A percentile compares a stretch with the other conserved stretches of the same genome.
Evolutionary conservation across 495 filamentous ascomycete species (phyloP).

Genomic region (Tuber umbilicatum): DNA sequence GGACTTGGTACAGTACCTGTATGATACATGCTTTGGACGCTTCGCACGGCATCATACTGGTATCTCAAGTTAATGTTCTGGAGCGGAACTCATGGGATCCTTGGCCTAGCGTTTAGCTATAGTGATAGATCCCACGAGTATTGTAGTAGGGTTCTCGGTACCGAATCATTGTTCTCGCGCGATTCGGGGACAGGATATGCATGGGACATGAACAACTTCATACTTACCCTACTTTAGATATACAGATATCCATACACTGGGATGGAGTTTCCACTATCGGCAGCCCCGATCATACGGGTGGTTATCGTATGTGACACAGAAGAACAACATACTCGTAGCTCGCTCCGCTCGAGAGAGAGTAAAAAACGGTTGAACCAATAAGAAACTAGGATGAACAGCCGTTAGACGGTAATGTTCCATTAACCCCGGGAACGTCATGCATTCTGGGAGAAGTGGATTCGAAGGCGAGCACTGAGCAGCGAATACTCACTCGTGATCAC

Average conservation of each 20-base stretch:
- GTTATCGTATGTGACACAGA: neutral
- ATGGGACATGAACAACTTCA: neutral
- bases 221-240: neutral
- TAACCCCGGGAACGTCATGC: neutral
- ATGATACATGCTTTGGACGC: too few species aligned
- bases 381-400: neutral
- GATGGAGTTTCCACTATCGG: neutral
- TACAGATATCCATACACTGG: neutral
- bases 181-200: neutral
- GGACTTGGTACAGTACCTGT: too few species aligned
- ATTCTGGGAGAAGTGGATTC: neutral
- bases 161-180: neutral
- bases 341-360: neutral
- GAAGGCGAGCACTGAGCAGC: neutral
- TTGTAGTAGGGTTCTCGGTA: neutral
- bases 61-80: neutral
- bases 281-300: neutral
- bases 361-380: neutral
- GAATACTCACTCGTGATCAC: neutral
- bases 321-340: neutral
- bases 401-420: neutral
- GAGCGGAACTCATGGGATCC: neutral
- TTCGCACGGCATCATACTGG: too few species aligned
- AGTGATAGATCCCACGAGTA: neutral
- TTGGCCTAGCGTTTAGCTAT: neutral